Conservation (phyloP, 345 rosid genomes). For the Syzygium grande region DNA sequence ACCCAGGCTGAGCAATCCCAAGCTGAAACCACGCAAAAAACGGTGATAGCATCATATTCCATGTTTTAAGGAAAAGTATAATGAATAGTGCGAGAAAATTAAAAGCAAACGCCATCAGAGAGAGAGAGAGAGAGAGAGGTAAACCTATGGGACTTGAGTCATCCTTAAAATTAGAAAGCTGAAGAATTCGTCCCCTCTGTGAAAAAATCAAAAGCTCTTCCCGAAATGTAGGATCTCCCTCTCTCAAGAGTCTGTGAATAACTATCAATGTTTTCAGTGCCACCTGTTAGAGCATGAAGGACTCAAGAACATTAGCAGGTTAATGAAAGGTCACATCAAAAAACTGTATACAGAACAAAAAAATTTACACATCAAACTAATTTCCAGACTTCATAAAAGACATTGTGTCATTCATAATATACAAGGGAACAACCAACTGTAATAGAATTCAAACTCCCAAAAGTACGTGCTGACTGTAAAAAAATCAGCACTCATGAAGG, state of each 20-base stretch:
- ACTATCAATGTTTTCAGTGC: constrained; percentile 90
- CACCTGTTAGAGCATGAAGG: constrained; percentile 39
- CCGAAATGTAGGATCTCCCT: constrained; percentile 92
- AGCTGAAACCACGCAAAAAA: constrained; percentile 26
- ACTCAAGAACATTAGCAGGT: background rate
- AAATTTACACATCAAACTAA: background rate
- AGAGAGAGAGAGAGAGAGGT: background rate
- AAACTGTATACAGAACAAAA: background rate
- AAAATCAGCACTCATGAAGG: background rate
- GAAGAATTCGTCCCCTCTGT: constrained; percentile 78
- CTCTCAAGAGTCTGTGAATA: constrained; percentile 80
- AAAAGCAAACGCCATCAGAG: background rate
- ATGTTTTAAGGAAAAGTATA: background rate
- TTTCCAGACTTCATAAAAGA: background rate
- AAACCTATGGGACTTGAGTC: constrained; percentile 93
- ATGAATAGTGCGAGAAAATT: background rate
- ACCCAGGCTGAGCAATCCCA: constrained; percentile 99
- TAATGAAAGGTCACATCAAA: background rate
- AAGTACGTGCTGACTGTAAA: background rate
- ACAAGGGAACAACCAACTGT: background rate
- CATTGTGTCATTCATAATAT: background rate
- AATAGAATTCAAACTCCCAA: background rate
- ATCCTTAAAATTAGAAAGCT: constrained; percentile 93
- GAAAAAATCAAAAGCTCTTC: constrained; percentile 81
- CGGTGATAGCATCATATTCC: background rate